phyloP scores from a whole-genome alignment of 148 eudicot species.

The Vaccinium vitisidaea region DNA sequence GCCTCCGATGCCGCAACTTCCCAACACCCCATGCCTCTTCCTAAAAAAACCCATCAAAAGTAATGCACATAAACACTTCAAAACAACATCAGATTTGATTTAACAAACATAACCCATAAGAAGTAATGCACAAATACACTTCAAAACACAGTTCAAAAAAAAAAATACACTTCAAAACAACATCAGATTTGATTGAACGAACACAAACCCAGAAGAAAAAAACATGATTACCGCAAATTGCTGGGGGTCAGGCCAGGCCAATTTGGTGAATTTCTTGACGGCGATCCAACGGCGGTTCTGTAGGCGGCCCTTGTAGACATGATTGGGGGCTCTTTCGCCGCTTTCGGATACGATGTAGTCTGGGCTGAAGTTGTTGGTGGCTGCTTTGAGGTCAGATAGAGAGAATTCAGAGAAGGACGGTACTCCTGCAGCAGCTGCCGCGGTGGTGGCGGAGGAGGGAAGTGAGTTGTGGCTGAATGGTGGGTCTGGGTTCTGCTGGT shows the following conservation, averaged over 20 bases:
- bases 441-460: not conserved
- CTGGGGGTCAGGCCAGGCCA: slow-evolving; percentile 88
- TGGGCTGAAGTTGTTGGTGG: slow-evolving; percentile 61
- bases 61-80: not conserved
- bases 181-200: not conserved
- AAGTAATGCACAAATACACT: not conserved
- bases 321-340: slow-evolving; percentile 73
- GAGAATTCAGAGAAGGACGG: slow-evolving; percentile 64
- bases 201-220: not conserved
- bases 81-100: slow-evolving; percentile 1
- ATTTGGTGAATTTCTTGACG: slow-evolving; percentile 71
- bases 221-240: slow-evolving; percentile 63
- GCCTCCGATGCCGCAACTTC: slow-evolving; percentile 61
- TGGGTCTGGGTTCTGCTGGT: slow-evolving; percentile 22
- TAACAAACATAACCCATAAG: not conserved
- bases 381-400: slow-evolving; percentile 56
- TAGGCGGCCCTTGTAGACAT: slow-evolving; percentile 71
- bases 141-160: not conserved
- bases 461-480: slow-evolving; percentile 5
- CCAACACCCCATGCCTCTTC: slow-evolving; percentile 95
- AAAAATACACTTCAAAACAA: not conserved
- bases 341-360: slow-evolving; percentile 76
- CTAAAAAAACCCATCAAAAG: slow-evolving; percentile 31
- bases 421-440: slow-evolving; percentile 14
- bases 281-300: slow-evolving; percentile 73